Evolutionary conservation across 2,329 filamentous ascomycete species (phyloP).

Genomic region (Aspergillus sp.): DNA sequence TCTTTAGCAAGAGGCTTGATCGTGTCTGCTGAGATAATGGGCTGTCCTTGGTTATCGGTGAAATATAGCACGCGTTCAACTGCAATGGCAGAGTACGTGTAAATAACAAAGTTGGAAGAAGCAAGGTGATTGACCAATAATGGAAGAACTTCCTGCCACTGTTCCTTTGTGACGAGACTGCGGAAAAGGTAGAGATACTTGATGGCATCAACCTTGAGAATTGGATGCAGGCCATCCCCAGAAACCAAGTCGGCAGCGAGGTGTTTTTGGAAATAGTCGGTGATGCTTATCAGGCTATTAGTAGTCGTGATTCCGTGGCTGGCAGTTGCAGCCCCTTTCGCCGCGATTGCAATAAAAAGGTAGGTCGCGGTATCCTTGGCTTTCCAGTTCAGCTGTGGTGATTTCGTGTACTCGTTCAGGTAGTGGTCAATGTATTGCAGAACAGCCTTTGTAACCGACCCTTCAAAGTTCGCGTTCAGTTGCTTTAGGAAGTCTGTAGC

Average conservation of each 20-base stretch:
- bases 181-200: conserved; percentile 98
- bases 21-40: conserved; percentile 76
- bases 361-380: conserved; percentile 98
- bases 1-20: conserved; percentile 83
- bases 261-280: conserved; percentile 92
- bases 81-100: conserved; percentile 94
- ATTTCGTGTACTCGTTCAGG: conserved; percentile 70
- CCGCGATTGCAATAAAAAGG: conserved; percentile 89
- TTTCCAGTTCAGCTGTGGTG: conserved; percentile 76
- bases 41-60: conserved; percentile 70
- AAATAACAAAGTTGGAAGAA: conserved; percentile 91
- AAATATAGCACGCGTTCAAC: conserved; percentile 91
- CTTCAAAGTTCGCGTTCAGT: conserved; percentile 85
- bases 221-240: conserved; percentile 69
- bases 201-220: conserved; percentile 95
- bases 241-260: conserved; percentile 84
- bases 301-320: conserved; percentile 88
- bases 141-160: conserved; percentile 88
- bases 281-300: conserved; percentile 82
- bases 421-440: conserved; percentile 85
- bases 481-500: conserved; percentile 92
- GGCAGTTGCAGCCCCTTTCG: conserved; percentile 83
- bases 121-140: conserved; percentile 88
- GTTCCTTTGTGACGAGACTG: conserved; percentile 85
- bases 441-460: conserved; percentile 81